These are phyloP conservation scores for Pisolithus thermaeus DNA, from an alignment of 1,284 basidiomycete species.

Conservation along the genomic window DNA sequence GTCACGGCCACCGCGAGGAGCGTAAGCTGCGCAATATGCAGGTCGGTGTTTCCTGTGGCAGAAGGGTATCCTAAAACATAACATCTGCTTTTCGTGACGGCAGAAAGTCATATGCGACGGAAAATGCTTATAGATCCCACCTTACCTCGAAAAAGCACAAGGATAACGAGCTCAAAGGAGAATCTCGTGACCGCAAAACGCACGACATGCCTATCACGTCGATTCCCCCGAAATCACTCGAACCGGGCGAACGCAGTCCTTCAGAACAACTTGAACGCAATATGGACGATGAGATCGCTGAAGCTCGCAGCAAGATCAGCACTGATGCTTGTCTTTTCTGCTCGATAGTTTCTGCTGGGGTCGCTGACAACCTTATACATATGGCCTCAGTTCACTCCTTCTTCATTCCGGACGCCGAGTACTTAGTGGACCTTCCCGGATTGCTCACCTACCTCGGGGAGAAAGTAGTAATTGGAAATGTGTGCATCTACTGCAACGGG, in stretches of 20 bases:
- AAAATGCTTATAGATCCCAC: slow-evolving; percentile 88
- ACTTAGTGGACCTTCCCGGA: slow-evolving; percentile 79
- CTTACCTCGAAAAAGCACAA: slow-evolving; percentile 88
- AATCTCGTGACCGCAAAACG: slow-evolving; percentile 18
- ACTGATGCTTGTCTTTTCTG: slow-evolving; percentile 87
- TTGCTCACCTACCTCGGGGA: slow-evolving; percentile 87
- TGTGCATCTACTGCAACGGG: slow-evolving; percentile 89
- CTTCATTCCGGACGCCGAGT: slow-evolving; percentile 94
- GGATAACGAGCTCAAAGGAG: slow-evolving; percentile 64
- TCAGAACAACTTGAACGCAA: slow-evolving; percentile 50
- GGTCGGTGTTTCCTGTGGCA: slow-evolving; percentile 41
- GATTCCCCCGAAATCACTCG: slow-evolving; percentile 10
- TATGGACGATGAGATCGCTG: slow-evolving; percentile 74
- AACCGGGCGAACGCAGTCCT: slow-evolving; percentile 33
- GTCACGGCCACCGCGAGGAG: slow-evolving; percentile 60
- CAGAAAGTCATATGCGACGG: slow-evolving; percentile 87
- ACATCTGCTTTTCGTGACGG: background rate
- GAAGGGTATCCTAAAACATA: background rate
- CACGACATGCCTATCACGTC: slow-evolving; percentile 1
- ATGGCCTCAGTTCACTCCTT: slow-evolving; percentile 90
- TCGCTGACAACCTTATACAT: slow-evolving; percentile 75
- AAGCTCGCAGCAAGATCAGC: slow-evolving; percentile 61
- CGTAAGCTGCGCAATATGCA: slow-evolving; percentile 76
- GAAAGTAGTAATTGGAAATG: slow-evolving; percentile 89
- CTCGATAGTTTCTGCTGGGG: slow-evolving; percentile 41